Evolutionary conservation across 177 flowering plant species (phyloP), one percentile per base, ranked within the genome.

Genomic region (Vitis hybrid): DNA sequence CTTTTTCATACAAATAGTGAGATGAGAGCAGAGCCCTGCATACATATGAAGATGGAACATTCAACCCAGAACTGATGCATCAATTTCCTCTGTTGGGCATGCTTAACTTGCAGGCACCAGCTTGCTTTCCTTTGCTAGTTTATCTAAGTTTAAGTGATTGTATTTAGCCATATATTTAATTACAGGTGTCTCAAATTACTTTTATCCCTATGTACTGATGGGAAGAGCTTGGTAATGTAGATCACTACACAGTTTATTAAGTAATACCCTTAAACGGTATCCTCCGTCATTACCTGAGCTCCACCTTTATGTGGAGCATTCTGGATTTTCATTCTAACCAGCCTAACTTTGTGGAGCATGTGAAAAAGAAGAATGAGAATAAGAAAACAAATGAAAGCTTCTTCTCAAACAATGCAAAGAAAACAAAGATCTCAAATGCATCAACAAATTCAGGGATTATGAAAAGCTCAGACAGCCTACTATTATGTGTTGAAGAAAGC

Each of bases 231-330:
- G 1, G 45, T 40, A 14, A 64, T 77, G 77, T 89, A 92, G 97
- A 66, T 88, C 77, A 79, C 55, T 93, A 52, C 97, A 93, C 72
- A 79, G 85, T 82, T 79, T 91, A 70, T 74, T 93, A 70, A 84
- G 84, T 66, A 60, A 66, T 70, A 78, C 62, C 73, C 86, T 91
- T 66, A 72, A 77, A 72, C 30, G 56, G 60, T 78, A 62, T 70
- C 79, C 88, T 63, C 15, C 82, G 5, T 72, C 81, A 40, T 78
- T 93, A n/a, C 97, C 98, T 8, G 86, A 83, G 57, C 80, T 92
- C 56, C 80, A 82, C 74, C 75, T 80, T 63, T 77, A 71, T 56
- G 56, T 70, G 23, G 85, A 79, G 65, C 75, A 78, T 76, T 74
- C 70, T 68, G 81, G 64, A 62, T 64, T 78, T 67, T 40, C 45